A percentile compares a stretch with the other conserved stretches of the same genome.
These are phyloP conservation scores for Micractinium sp. DNA, from an alignment of 139 green algal genomes.

Conservation along the genomic window DNA sequence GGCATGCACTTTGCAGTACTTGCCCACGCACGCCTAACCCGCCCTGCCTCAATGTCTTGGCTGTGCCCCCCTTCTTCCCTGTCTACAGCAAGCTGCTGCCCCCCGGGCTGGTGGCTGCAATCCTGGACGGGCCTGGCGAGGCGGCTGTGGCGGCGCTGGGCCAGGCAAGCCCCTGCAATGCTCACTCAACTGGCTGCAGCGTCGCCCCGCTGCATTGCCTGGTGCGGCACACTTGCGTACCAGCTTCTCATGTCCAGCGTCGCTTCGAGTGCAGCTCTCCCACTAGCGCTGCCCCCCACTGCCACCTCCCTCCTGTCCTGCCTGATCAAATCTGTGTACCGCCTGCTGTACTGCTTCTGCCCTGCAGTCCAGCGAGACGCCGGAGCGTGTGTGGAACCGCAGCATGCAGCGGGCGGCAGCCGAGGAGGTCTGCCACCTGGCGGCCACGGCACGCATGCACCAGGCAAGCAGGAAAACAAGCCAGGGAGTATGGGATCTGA, in stretches of 20 bases:
- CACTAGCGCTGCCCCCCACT: neutral
- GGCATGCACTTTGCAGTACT: no score
- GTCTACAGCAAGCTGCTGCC: slow-evolving; percentile 71
- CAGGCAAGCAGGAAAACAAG: slow-evolving; percentile 46
- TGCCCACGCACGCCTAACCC: no score
- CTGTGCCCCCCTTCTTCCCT: no score
- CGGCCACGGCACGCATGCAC: slow-evolving; percentile 38
- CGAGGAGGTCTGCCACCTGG: slow-evolving; percentile 64
- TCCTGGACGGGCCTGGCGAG: slow-evolving; percentile 67
- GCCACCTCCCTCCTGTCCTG: neutral
- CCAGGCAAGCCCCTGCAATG: slow-evolving; percentile 20
- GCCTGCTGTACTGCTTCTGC: neutral
- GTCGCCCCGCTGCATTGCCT: no score
- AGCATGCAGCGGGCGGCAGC: slow-evolving; percentile 64
- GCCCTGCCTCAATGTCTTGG: no score
- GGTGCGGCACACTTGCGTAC: no score
- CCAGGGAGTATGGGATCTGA: neutral
- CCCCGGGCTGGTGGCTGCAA: slow-evolving; percentile 73
- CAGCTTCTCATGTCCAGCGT: neutral
- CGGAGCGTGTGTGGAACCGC: slow-evolving; percentile 85
- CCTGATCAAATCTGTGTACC: neutral
- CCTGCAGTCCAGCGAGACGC: slow-evolving; percentile 68
- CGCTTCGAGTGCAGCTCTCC: neutral
- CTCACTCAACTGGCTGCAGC: no score
- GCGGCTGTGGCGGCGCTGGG: slow-evolving; percentile 60